Percentiles rank a stretch among this genome's conserved stretches.
Evolutionary conservation across 139 green algal genomes (phyloP).

Genomic region (Nannochloris sp.): DNA sequence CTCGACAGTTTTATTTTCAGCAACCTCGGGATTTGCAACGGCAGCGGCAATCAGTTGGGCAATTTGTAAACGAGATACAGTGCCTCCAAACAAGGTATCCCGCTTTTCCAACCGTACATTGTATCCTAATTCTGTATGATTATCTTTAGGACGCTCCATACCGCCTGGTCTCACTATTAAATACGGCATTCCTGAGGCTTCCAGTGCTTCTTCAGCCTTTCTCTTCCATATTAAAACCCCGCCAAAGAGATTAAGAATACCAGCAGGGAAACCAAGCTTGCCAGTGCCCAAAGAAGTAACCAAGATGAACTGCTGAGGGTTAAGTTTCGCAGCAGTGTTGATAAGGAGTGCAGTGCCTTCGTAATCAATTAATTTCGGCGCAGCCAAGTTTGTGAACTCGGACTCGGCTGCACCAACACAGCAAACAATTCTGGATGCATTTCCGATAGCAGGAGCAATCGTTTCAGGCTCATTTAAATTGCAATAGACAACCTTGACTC

Average conservation of each 20-base stretch:
- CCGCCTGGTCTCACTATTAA: slow-evolving; percentile 84
- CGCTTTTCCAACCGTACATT: slow-evolving; percentile 61
- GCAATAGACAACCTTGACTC: slow-evolving; percentile 41
- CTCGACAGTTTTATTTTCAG: slow-evolving; percentile 81
- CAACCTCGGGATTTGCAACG: slow-evolving; percentile 39
- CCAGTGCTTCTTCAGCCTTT: slow-evolving; percentile 71
- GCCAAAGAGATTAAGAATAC: slow-evolving; percentile 79
- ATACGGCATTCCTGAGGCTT: slow-evolving; percentile 74
- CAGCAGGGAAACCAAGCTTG: slow-evolving; percentile 72
- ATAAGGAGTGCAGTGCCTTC: slow-evolving; percentile 68
- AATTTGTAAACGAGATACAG: slow-evolving; percentile 76
- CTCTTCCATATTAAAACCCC: slow-evolving; percentile 82
- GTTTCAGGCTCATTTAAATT: slow-evolving; percentile 53
- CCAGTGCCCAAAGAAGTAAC: slow-evolving; percentile 79
- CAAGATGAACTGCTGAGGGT: slow-evolving; percentile 70
- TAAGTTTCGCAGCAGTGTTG: slow-evolving; percentile 39
- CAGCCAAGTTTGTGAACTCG: slow-evolving; percentile 45
- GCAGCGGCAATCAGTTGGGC: slow-evolving; percentile 72
- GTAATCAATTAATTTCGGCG: slow-evolving; percentile 59
- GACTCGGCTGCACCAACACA: slow-evolving; percentile 66
- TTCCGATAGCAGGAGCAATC: slow-evolving; percentile 57
- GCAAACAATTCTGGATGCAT: slow-evolving; percentile 64
- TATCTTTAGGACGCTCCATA: slow-evolving; percentile 83
- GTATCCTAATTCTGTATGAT: slow-evolving; percentile 86
- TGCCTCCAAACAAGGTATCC: slow-evolving; percentile 76